These are phyloP conservation scores for Solanum hybrid DNA, from an alignment of 305 asterid species.

Conservation along the genomic window DNA sequence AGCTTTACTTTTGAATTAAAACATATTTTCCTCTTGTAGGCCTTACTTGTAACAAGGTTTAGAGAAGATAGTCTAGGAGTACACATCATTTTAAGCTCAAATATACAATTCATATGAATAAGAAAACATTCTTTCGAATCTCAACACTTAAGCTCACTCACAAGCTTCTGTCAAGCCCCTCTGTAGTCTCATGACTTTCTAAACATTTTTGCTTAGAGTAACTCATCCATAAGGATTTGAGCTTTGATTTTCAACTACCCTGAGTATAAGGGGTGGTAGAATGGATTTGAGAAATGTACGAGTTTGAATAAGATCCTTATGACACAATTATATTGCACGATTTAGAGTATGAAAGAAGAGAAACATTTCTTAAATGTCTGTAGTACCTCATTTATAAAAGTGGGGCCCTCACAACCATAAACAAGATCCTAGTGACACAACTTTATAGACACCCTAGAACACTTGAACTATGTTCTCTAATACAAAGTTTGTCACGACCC, in stretches of 20 bases:
- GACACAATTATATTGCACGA: background rate
- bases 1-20: no score
- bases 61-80: background rate
- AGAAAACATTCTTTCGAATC: background rate
- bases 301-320: background rate
- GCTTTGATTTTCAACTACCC: background rate
- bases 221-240: background rate
- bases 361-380: no score
- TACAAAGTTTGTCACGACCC: background rate
- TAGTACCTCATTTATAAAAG: background rate
- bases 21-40: background rate
- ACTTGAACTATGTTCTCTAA: background rate
- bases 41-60: background rate
- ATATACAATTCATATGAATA: background rate
- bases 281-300: background rate
- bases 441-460: background rate
- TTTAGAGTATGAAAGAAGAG: background rate
- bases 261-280: background rate
- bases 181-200: background rate
- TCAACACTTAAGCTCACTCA: background rate
- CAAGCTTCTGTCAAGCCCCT: background rate
- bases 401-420: background rate
- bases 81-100: background rate
- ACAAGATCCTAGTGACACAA: background rate
- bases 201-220: background rate